A percentile compares a stretch with the other conserved stretches of the same genome.
Evolutionary conservation across 1,284 basidiomycete species (phyloP).

Genomic region (Ceratobasidium sp.): DNA sequence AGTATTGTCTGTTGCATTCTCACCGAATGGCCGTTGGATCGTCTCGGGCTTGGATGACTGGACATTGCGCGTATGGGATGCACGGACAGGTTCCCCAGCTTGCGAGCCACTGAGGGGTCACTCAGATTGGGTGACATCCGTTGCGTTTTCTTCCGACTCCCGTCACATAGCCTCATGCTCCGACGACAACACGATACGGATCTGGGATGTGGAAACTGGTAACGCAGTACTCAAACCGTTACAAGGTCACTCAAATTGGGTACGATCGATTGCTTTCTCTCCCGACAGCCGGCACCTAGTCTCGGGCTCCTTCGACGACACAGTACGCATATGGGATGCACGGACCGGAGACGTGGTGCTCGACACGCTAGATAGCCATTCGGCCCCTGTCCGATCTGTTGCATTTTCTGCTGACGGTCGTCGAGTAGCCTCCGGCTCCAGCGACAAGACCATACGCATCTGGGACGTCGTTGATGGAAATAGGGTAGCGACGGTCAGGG

Average conservation of each 20-base stretch:
- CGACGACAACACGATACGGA: conserved; percentile 11
- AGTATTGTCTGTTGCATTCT: conserved; percentile 16
- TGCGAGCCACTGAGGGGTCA: conserved; percentile 3
- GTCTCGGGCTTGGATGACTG: conserved; percentile 8
- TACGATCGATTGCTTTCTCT: conserved; percentile 22
- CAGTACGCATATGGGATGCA: conserved; percentile 11
- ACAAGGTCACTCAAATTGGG: conserved; percentile 15
- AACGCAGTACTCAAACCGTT: neutral
- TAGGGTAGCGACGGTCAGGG: neutral
- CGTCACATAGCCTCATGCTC: conserved; percentile 18
- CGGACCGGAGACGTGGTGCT: neutral
- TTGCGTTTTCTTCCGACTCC: conserved; percentile 40
- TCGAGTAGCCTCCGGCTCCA: conserved; percentile 5
- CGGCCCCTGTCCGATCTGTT: neutral
- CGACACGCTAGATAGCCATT: neutral
- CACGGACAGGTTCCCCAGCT: neutral
- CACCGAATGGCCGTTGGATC: conserved; percentile 24
- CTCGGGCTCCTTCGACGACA: conserved; percentile 21
- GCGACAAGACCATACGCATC: conserved; percentile 14
- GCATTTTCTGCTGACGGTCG: conserved; percentile 38
- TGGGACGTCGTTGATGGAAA: conserved; percentile 22
- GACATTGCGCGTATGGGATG: conserved; percentile 25
- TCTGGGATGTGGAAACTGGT: conserved; percentile 38
- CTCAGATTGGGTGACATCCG: neutral
- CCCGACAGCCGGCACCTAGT: conserved; percentile 16